A percentile compares a stretch with the other conserved stretches of the same genome.
Evolutionary conservation across 306 rosid genomes (phyloP).

Genomic region (Alnus rubra): DNA sequence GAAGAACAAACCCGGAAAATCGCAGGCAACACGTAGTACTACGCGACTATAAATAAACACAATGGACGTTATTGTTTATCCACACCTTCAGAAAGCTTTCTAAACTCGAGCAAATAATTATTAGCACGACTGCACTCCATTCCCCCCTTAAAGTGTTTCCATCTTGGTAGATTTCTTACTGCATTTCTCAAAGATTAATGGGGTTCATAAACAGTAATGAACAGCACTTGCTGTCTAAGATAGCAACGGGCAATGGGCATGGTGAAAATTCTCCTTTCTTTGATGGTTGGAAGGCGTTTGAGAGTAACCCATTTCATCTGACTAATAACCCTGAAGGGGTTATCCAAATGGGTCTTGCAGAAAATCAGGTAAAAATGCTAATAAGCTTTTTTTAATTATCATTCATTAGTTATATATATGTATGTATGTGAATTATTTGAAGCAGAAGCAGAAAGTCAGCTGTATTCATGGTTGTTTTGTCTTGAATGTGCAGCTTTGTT

Average conservation of each 20-base stretch:
- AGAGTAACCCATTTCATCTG: slow-evolving; percentile 61
- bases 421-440: not conserved
- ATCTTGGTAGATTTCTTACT: not conserved
- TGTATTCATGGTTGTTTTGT: not conserved
- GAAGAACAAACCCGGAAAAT: too few relatives aligned
- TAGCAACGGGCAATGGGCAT: slow-evolving; percentile 70
- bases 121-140: too few relatives aligned
- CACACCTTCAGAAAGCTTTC: too few relatives aligned
- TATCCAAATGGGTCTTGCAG: slow-evolving; percentile 93
- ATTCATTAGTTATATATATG: not conserved
- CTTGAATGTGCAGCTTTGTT: slow-evolving; percentile 48
- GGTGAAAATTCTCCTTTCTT: slow-evolving; percentile 69
- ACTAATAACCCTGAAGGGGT: slow-evolving; percentile 64
- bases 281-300: slow-evolving; percentile 87
- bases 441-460: not conserved
- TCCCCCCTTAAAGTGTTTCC: not conserved
- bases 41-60: too few relatives aligned
- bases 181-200: slow-evolving; percentile 7
- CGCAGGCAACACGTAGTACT: too few relatives aligned
- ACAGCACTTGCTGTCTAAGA: slow-evolving; percentile 54
- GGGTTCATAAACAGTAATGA: slow-evolving; percentile 24
- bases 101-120: too few relatives aligned
- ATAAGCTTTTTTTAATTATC: not conserved
- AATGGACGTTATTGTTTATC: too few relatives aligned
- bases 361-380: slow-evolving; percentile 58